phyloP scores from a whole-genome alignment of 495 filamentous ascomycete species.

The Aspergillus wentii region DNA sequence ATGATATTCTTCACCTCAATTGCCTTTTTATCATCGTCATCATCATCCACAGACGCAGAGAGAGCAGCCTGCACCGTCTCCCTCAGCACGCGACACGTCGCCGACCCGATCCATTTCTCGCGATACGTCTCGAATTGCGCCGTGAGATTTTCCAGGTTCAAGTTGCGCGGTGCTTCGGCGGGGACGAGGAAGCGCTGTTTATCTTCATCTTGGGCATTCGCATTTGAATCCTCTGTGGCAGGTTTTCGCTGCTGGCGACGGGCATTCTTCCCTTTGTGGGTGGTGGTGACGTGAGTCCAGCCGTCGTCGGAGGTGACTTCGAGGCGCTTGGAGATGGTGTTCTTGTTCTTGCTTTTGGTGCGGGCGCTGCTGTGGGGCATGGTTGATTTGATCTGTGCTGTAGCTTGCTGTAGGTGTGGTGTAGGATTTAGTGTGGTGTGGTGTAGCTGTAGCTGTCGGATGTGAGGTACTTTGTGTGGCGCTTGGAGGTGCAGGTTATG shows the following conservation, averaged over 20 bases:
- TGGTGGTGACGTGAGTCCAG: constrained; percentile 52
- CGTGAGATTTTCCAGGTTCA: constrained; percentile 36
- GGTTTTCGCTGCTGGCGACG: no score
- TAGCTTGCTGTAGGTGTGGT: no score
- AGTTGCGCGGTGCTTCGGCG: constrained; percentile 24
- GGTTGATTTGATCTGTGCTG: not conserved
- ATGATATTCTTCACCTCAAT: constrained; percentile 21
- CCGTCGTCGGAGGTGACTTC: constrained; percentile 45
- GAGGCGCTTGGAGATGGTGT: constrained; percentile 33
- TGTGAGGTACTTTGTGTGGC: no score
- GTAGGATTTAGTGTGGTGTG: no score
- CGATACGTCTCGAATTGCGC: constrained; percentile 24
- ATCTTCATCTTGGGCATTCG: no score
- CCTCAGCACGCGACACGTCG: constrained; percentile 18
- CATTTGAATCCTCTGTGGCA: no score
- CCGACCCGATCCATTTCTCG: constrained; percentile 25
- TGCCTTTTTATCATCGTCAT: not conserved
- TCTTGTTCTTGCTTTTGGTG: constrained; percentile 21
- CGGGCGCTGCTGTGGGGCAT: constrained; percentile 51
- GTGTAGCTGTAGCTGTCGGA: no score
- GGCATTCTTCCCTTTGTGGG: constrained; percentile 18
- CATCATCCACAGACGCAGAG: not conserved
- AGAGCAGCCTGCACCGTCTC: constrained; percentile 2
- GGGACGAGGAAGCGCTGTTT: constrained; percentile 13
- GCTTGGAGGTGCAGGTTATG: no score